phyloP scores from a whole-genome alignment of 2,329 filamentous ascomycete genomes.

The Monosporascus sp. region DNA sequence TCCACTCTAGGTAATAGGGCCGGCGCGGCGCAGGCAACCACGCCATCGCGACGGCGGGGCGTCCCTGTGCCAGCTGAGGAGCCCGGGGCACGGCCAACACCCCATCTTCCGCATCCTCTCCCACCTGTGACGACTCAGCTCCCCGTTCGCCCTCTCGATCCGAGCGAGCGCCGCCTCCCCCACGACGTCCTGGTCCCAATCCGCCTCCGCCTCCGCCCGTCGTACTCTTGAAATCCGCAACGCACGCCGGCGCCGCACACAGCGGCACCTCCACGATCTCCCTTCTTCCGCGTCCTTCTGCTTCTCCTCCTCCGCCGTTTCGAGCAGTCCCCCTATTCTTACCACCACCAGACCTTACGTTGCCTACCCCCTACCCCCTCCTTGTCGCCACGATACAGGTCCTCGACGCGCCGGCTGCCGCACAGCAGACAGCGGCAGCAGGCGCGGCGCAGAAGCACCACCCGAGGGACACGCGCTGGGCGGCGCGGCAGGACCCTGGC shows the following conservation, averaged over 20 bases:
- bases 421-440: conserved; percentile 57
- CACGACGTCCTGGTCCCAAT: conserved; percentile 23
- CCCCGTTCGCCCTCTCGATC: conserved; percentile 40
- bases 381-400: conserved; percentile 27
- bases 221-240: conserved; percentile 31
- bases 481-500: conserved; percentile 28
- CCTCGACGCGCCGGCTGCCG: conserved; percentile 32
- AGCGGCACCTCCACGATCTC: conserved; percentile 45
- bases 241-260: conserved; percentile 43
- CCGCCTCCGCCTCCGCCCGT: conserved; percentile 17
- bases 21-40: too few relatives aligned
- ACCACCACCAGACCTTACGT: too few relatives aligned
- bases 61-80: neutral
- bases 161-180: conserved; percentile 38
- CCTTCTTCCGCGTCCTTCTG: conserved; percentile 12
- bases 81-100: neutral
- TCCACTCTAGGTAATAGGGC: too few relatives aligned
- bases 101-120: conserved; percentile 25
- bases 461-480: conserved; percentile 53
- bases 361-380: neutral
- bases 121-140: conserved; percentile 41
- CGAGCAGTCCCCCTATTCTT: neutral
- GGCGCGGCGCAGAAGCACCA: conserved; percentile 54
- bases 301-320: conserved; percentile 2
- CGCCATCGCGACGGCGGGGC: too few relatives aligned